Conservation (phyloP, 2,329 filamentous ascomycete species). For the Ceratocystis albifundus region DNA sequence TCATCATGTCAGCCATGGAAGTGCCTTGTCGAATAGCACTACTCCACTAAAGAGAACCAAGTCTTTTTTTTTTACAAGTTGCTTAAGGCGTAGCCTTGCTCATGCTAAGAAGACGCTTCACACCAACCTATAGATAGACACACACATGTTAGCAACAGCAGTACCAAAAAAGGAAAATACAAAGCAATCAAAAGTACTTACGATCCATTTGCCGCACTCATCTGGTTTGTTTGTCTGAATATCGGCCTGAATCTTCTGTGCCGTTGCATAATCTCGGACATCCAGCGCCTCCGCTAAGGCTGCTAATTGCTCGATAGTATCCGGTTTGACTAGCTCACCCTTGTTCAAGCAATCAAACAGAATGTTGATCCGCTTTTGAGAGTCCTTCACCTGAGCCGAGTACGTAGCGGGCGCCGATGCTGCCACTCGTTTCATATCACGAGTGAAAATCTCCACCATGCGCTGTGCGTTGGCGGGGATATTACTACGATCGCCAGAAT, state of each 20-base stretch:
- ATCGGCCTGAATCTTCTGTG: slow-evolving; percentile 58
- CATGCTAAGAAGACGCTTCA: slow-evolving; percentile 69
- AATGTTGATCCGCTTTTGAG: slow-evolving; percentile 80
- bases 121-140: slow-evolving; percentile 46
- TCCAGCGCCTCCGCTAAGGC: slow-evolving; percentile 56
- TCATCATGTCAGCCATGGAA: background rate
- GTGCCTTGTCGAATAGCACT: background rate
- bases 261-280: slow-evolving; percentile 55
- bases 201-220: slow-evolving; percentile 81
- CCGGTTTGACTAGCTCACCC: slow-evolving; percentile 71
- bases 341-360: slow-evolving; percentile 98
- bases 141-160: slow-evolving; percentile 32
- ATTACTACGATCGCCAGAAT: slow-evolving; percentile 71
- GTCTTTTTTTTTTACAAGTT: background rate
- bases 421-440: slow-evolving; percentile 82
- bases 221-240: slow-evolving; percentile 66
- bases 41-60: background rate
- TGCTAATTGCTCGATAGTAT: slow-evolving; percentile 58
- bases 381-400: slow-evolving; percentile 80
- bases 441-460: slow-evolving; percentile 67
- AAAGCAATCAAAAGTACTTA: slow-evolving; percentile 36
- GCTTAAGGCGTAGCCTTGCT: slow-evolving; percentile 57
- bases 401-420: slow-evolving; percentile 75
- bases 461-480: slow-evolving; percentile 66
- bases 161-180: background rate